Evolutionary conservation across 768 basidiomycete genomes (phyloP).

Genomic region (Leccinum obscurum): DNA sequence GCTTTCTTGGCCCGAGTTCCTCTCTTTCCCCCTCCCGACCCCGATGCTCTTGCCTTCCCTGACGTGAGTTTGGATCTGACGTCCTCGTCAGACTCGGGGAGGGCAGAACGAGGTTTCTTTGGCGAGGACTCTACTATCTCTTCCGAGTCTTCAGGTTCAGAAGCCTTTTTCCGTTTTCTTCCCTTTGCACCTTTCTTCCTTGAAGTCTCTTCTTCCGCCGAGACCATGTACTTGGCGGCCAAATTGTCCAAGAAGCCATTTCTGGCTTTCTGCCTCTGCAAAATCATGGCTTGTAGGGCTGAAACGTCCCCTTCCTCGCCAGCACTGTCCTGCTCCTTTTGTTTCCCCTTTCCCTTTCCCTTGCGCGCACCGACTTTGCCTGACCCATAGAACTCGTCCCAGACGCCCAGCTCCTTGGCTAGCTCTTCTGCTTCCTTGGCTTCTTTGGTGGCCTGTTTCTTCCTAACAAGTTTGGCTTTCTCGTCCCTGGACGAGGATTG

Average conservation of each 20-base stretch:
- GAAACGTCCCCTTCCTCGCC: slow-evolving; percentile 63
- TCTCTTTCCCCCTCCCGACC: slow-evolving; percentile 29
- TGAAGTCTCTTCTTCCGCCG: slow-evolving; percentile 31
- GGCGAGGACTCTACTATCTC: slow-evolving; percentile 41
- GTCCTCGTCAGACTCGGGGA: slow-evolving; percentile 64
- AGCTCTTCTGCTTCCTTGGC: slow-evolving; percentile 80
- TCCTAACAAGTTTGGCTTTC: slow-evolving; percentile 71
- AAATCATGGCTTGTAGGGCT: slow-evolving; percentile 76
- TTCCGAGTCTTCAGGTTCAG: slow-evolving; percentile 35
- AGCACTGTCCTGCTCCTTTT: slow-evolving; percentile 38
- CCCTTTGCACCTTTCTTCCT: slow-evolving; percentile 45
- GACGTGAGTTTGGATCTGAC: slow-evolving; percentile 61
- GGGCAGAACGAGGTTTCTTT: slow-evolving; percentile 48
- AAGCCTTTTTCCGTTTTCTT: slow-evolving; percentile 52
- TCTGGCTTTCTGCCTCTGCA: slow-evolving; percentile 70
- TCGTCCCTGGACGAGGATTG: slow-evolving; percentile 70
- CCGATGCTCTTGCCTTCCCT: slow-evolving; percentile 39
- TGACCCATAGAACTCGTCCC: slow-evolving; percentile 90
- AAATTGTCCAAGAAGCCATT: slow-evolving; percentile 74
- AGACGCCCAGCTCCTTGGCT: slow-evolving; percentile 87
- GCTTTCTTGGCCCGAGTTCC: slow-evolving; percentile 35
- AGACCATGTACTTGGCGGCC: slow-evolving; percentile 69
- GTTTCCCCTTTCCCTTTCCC: slow-evolving; percentile 53
- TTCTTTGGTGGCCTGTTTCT: slow-evolving; percentile 75
- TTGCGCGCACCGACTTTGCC: slow-evolving; percentile 66